Evolutionary conservation across 2,329 filamentous ascomycete genomes (phyloP), one percentile per base, ranked within the genome.

Genomic region (Rutstroemia sp.): DNA sequence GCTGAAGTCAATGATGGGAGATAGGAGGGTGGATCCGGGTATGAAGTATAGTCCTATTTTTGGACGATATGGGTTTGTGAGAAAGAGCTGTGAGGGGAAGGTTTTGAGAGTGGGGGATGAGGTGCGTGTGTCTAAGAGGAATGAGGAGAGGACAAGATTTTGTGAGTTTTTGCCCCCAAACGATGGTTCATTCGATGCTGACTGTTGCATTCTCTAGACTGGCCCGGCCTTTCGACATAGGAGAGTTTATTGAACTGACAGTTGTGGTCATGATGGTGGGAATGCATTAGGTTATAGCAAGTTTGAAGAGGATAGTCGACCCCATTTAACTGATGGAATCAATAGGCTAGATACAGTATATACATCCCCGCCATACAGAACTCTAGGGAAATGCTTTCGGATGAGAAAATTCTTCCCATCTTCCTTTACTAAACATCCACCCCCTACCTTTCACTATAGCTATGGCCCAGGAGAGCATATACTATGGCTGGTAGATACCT

Each of bases 11-110:
- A 71, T 92, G 64, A 83, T 84, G 78, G 79, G 76, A 52, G 85
- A 90, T 70, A 77, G 88, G 19, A 77, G 87, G 56, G 85, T 91
- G 6, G 87, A 92, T 66, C 61, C 68, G n/a, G 87, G 87, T 0
- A 74, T 74, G 37, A 87, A 82, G 67, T 89, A 81, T 68, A 80
- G 78, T 58, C 86, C 87, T 12, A 76, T 88, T 8, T 91, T 91
- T 75, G 87, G 87, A 9, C 76, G 86, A 46, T 90, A 90, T 71
- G 85, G 78, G 0, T 90, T 89, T 67, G 70, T 87, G 44, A 58
- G 53, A 18, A 61, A 54, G 5, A 64, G 62, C 18, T 54, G 45
- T 7, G 66, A 63, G 19, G 70, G 67, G 10, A 66, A 67, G 34
- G 69, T 69, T 2, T 64, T 80, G 47, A 68, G 59, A 10, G 71